Evolutionary conservation across 495 filamentous ascomycete species (phyloP), one percentile per base, ranked within the genome.

Genomic region (Diplogelasinospora grovesii): DNA sequence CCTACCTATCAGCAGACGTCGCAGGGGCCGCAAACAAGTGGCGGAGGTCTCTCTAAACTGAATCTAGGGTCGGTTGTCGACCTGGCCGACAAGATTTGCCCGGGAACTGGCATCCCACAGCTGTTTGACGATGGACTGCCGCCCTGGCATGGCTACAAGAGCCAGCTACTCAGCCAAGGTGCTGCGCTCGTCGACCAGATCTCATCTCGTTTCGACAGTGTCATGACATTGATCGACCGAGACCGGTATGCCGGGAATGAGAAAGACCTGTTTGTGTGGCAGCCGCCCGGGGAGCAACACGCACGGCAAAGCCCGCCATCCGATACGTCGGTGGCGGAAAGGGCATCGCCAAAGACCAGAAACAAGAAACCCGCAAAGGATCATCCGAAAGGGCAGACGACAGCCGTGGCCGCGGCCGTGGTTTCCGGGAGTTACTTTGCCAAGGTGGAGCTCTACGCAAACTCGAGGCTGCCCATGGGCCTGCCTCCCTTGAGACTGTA

Each of bases 381-480:
- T 10, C 43, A 48, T 5, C 46, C 46, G 3, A 59, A 68, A 43
- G 59, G 54, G 2, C 61, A 64, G 50, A 50, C 54, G 22, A 57
- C 53, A 25, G 62, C 65, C 3, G 52, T 65, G 18, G 56, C 65
- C 8, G 58, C 65, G 1, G 60, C 64, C 1, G 50, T 66, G 9
- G 59, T 63, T 15, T 63, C 67, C 32, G 56, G 55, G 4, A 78
- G 76, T 39, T 79, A 82, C 56, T 89, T 89, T 56, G 64, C 77
- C n/a, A 89, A 89, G 57, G 80, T 79, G 10, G 81, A 85, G 54
- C 60, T 82, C 8, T 92, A 89, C 54, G 65, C 71, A n/a, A 92
- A 92, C 54, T 85, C 86, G 3, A 76, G 72, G 38, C 59, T 89
- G n/a, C 82, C 84, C 4, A 67, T 74, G 22, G 59, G 80, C 44